phyloP scores from a whole-genome alignment of 257 asterid genomes.

The Solanum chiquidenum region DNA sequence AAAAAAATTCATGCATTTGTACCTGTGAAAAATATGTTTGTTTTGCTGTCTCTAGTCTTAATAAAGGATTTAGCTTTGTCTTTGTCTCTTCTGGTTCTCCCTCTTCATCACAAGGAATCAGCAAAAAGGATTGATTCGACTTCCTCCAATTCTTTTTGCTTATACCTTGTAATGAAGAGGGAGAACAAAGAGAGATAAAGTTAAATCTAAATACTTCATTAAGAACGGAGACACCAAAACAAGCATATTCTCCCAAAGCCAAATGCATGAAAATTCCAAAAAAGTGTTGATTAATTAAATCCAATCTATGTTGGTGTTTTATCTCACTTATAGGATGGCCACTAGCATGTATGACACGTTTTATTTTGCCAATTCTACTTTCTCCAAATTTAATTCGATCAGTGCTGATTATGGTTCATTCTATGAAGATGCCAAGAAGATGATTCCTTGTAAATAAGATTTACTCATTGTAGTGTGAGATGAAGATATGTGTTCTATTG shows the following conservation, averaged over 20 bases:
- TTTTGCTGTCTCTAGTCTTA: neutral
- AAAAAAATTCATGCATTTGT: neutral
- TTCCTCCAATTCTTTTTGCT: no score
- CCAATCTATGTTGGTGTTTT: neutral
- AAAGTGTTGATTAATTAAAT: neutral
- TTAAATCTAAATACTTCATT: neutral
- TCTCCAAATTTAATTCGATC: neutral
- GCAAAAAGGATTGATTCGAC: neutral
- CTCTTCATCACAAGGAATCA: no score
- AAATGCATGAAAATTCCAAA: neutral
- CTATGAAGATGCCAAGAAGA: neutral
- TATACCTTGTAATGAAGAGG: neutral
- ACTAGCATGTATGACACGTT: neutral
- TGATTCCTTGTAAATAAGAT: neutral
- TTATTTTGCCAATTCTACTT: neutral
- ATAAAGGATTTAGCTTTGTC: neutral
- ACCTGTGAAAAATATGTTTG: neutral
- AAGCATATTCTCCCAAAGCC: neutral
- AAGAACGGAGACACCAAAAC: neutral
- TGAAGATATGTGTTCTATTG: neutral
- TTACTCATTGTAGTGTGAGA: neutral
- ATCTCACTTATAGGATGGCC: neutral
- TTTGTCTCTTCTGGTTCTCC: neutral
- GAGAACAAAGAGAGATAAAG: neutral
- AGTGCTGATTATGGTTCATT: neutral